These are phyloP conservation scores for Neonectria punicea DNA, from an alignment of 2,329 filamentous ascomycete species.

Conservation along the genomic window DNA sequence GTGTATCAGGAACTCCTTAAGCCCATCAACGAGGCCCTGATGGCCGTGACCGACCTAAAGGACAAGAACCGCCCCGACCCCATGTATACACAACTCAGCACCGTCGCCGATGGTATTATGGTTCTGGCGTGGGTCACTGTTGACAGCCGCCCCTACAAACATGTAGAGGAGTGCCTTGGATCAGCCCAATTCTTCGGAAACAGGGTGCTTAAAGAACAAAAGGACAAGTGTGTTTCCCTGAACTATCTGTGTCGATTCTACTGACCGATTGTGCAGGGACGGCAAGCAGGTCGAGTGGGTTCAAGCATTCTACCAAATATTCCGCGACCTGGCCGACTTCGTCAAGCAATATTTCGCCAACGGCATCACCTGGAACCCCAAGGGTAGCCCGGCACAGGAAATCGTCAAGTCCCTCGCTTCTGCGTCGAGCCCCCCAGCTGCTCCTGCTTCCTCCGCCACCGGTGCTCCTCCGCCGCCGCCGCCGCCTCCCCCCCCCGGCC, in stretches of 20 bases:
- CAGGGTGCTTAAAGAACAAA: conserved; percentile 89
- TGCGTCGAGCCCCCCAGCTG: conserved; percentile 51
- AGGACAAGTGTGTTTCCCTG: conserved; percentile 65
- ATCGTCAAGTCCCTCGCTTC: conserved; percentile 65
- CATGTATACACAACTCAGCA: conserved; percentile 83
- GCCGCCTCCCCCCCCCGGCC: conserved; percentile 70
- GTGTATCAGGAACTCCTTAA: conserved; percentile 82
- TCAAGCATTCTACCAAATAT: conserved; percentile 90
- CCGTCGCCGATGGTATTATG: conserved; percentile 90
- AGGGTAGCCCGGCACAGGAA: conserved; percentile 78
- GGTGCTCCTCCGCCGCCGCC: conserved; percentile 69
- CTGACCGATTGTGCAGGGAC: conserved; percentile 64
- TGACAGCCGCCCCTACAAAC: conserved; percentile 83
- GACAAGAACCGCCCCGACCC: conserved; percentile 82
- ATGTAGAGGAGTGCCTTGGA: conserved; percentile 83
- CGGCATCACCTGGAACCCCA: conserved; percentile 88
- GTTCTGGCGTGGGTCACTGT: conserved; percentile 91
- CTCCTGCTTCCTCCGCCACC: conserved; percentile 63
- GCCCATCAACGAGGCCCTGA: conserved; percentile 85
- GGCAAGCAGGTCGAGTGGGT: conserved; percentile 87
- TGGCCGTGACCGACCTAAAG: conserved; percentile 81
- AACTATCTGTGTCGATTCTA: background rate
- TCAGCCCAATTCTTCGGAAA: conserved; percentile 96
- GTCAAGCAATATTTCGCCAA: conserved; percentile 83
- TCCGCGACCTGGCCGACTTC: conserved; percentile 84